A percentile compares a stretch with the other conserved stretches of the same genome.
These are phyloP conservation scores for Leccinum griseonigrum DNA, from an alignment of 1,284 basidiomycete species.

Conservation along the genomic window DNA sequence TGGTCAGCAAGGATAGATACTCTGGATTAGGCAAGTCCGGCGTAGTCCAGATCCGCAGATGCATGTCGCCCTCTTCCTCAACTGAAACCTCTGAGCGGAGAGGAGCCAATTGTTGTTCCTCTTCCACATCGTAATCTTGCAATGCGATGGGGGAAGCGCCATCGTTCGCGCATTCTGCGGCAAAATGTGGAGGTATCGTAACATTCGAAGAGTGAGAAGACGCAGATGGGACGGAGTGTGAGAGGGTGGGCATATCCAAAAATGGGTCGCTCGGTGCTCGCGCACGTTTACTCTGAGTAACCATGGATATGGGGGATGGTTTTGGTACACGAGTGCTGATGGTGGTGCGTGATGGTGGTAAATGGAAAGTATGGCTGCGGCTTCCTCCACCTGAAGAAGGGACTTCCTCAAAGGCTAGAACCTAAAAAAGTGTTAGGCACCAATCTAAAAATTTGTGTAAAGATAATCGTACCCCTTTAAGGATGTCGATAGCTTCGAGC, in stretches of 20 bases:
- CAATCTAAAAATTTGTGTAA: conserved; percentile 13
- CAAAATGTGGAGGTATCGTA: conserved; percentile 32
- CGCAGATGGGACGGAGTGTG: conserved; percentile 46
- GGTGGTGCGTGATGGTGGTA: conserved; percentile 48
- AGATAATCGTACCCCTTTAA: conserved; percentile 68
- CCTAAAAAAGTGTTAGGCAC: conserved; percentile 36
- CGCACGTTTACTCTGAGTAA: conserved; percentile 54
- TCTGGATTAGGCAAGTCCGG: conserved; percentile 70
- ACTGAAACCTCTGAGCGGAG: conserved; percentile 38
- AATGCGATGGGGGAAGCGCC: conserved; percentile 37
- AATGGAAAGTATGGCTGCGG: conserved; percentile 33
- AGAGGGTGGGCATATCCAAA: conserved; percentile 61
- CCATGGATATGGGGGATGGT: conserved; percentile 38
- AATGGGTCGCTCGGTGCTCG: conserved; percentile 79
- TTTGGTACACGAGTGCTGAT: conserved; percentile 31
- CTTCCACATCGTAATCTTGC: conserved; percentile 27
- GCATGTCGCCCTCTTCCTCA: conserved; percentile 49
- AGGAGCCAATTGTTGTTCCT: conserved; percentile 37
- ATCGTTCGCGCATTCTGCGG: conserved; percentile 39
- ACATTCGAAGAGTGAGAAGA: conserved; percentile 55
- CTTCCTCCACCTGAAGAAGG: conserved; percentile 43
- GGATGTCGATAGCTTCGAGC: conserved; percentile 75
- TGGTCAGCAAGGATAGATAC: conserved; percentile 53
- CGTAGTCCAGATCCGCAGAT: conserved; percentile 66
- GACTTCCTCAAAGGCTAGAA: conserved; percentile 65